Evolutionary conservation across 2,329 filamentous ascomycete species (phyloP).

Genomic region (Cylindrodendrum hubeiense): DNA sequence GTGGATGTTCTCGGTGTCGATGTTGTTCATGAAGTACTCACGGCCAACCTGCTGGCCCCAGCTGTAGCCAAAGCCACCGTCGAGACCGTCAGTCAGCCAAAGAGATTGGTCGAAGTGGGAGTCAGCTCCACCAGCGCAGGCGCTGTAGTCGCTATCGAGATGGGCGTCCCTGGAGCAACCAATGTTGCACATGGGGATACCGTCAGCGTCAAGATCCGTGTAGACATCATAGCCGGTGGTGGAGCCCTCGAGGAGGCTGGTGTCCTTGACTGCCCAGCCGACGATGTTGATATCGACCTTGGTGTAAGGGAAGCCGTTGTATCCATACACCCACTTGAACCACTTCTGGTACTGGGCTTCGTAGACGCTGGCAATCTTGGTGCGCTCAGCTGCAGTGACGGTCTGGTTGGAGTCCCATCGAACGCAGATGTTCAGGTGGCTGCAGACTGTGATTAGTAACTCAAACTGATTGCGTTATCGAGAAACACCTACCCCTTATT

Average conservation of each 20-base stretch:
- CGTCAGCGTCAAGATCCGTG: constrained; percentile 53
- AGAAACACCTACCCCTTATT: constrained; percentile 42
- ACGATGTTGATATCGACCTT: constrained; percentile 55
- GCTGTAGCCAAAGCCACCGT: constrained; percentile 57
- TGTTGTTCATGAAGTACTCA: constrained; percentile 57
- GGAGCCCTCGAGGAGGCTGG: constrained; percentile 51
- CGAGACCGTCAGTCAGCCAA: constrained; percentile 59
- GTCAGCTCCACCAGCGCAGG: constrained; percentile 48
- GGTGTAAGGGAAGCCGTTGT: constrained; percentile 56
- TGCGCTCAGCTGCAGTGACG: constrained; percentile 52
- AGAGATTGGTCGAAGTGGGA: constrained; percentile 58
- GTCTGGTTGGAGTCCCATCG: constrained; percentile 56
- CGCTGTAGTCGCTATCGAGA: constrained; percentile 55
- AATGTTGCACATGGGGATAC: constrained; percentile 53
- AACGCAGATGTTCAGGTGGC: constrained; percentile 49
- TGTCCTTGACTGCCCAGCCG: constrained; percentile 56
- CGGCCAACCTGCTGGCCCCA: constrained; percentile 59
- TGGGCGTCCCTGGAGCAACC: constrained; percentile 58
- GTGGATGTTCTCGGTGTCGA: constrained; percentile 55
- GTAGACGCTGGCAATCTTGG: constrained; percentile 50
- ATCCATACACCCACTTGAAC: constrained; percentile 57
- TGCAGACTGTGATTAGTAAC: neutral
- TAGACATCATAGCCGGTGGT: constrained; percentile 54
- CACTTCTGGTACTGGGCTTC: constrained; percentile 54
- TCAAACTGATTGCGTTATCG: neutral